Percentiles rank a stretch among this genome's conserved stretches.
These are phyloP conservation scores for Moniliella sp. DNA, from an alignment of 1,284 basidiomycete genomes.

Conservation along the genomic window DNA sequence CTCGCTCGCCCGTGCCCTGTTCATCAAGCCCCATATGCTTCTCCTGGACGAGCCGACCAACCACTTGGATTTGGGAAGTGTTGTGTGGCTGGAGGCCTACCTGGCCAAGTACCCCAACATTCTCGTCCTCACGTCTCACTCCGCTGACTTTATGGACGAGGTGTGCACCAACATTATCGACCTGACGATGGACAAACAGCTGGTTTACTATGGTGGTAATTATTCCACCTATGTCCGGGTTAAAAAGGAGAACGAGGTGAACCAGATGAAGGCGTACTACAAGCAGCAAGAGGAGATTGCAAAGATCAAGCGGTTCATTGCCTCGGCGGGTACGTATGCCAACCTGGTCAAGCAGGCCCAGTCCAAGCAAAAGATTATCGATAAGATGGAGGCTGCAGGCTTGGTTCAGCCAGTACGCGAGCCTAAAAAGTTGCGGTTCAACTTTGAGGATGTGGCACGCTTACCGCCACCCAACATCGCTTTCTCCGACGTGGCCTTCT, in stretches of 20 bases:
- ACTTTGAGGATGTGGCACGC: constrained; percentile 82
- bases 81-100: constrained; percentile 96
- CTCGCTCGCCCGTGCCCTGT: constrained; percentile 78
- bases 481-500: constrained; percentile 79
- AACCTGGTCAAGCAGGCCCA: constrained; percentile 96
- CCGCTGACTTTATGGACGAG: constrained; percentile 92
- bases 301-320: constrained; percentile 92
- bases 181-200: constrained; percentile 63
- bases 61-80: constrained; percentile 82
- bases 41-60: constrained; percentile 54
- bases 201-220: constrained; percentile 74
- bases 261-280: constrained; percentile 93
- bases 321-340: constrained; percentile 92
- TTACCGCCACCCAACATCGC: constrained; percentile 92
- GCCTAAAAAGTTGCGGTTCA: constrained; percentile 57
- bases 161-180: constrained; percentile 79
- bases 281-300: constrained; percentile 96
- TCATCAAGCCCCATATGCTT: constrained; percentile 83
- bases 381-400: constrained; percentile 99
- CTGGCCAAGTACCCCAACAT: constrained; percentile 95
- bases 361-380: constrained; percentile 90
- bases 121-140: constrained; percentile 71
- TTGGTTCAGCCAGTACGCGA: constrained; percentile 69
- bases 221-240: constrained; percentile 89
- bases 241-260: constrained; percentile 87